Evolutionary conservation across 768 basidiomycete genomes (phyloP), one percentile per base, ranked within the genome.

Genomic region (Tulasnella sp.): DNA sequence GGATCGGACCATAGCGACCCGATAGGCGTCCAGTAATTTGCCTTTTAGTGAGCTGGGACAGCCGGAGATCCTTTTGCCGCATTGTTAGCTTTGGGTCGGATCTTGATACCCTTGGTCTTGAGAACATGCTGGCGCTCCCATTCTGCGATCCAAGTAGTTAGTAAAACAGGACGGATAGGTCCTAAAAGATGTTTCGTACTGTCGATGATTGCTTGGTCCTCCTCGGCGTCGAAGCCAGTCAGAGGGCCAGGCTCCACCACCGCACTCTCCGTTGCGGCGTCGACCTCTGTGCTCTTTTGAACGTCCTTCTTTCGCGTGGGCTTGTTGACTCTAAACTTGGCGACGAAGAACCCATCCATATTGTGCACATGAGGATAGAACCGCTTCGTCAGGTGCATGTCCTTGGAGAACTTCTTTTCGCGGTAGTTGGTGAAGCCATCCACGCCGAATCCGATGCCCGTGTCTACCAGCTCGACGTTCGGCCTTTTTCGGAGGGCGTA

Each of bases 321-420:
- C 85, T 91, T 94, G 84, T 91, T 93, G n/a, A 99, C 92, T 86
- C 94, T 97, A 89, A 99, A 95, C 86, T 99, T 99, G 80, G 97
- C 97, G 78, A 99, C 97, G 85, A 90, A 99, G 89, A 99, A 99
- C 7, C 98, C 98, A 85, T 99, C 98, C 97, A 99, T 98, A 86
- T 99, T 99, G 87, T 98, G 97, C 83, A 98, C 96, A 85, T 98
- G 97, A 21, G 97, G 94, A 84, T 96, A 97, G 85, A 96, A 97
- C 80, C 98, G 88, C 82, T 96, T 88, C 27, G 98, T 98, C 81
- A 97, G 85, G 81, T 87, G 88, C 83, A 99, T 84, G 81, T 90
- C 93, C 44, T 93, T 88, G 84, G 92, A 88, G 86, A 99, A 99
- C 40, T 86, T 89, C 89, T 97, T 99, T 31, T 97, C 98, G 75